Evolutionary conservation across 257 asterid genomes (phyloP).

Genomic region (Marsdenia floribunda): DNA sequence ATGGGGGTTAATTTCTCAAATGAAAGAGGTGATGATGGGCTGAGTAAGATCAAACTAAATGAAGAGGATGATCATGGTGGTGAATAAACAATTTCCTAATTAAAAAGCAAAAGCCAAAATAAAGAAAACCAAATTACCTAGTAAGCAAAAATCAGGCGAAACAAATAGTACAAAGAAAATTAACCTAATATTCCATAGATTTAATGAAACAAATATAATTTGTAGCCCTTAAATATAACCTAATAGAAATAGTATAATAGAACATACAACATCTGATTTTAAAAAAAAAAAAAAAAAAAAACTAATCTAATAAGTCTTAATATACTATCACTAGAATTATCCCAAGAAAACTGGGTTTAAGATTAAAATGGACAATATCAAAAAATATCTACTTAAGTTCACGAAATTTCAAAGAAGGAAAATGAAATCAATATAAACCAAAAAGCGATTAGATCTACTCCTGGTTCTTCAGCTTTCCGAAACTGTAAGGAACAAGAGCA

Average conservation of each 20-base stretch:
- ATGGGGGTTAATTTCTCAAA: conserved; percentile 27
- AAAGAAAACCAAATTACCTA: no score
- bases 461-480: conserved; percentile 54
- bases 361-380: conserved; percentile 1
- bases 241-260: not conserved
- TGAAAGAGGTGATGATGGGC: conserved; percentile 26
- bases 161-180: not conserved
- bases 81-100: not conserved
- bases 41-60: conserved; percentile 26
- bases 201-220: not conserved
- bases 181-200: not conserved
- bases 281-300: no score
- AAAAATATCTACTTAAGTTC: not conserved
- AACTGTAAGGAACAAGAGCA: conserved; percentile 82
- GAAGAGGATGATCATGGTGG: no score
- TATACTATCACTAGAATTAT: not conserved
- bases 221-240: not conserved
- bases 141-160: not conserved
- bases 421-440: not conserved
- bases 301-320: not conserved
- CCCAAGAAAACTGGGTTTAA: not conserved
- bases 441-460: conserved; percentile 23
- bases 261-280: not conserved
- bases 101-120: not conserved
- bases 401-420: not conserved